Evolutionary conservation across 2,329 filamentous ascomycete species (phyloP).

Genomic region (Sclerotinia minor): DNA sequence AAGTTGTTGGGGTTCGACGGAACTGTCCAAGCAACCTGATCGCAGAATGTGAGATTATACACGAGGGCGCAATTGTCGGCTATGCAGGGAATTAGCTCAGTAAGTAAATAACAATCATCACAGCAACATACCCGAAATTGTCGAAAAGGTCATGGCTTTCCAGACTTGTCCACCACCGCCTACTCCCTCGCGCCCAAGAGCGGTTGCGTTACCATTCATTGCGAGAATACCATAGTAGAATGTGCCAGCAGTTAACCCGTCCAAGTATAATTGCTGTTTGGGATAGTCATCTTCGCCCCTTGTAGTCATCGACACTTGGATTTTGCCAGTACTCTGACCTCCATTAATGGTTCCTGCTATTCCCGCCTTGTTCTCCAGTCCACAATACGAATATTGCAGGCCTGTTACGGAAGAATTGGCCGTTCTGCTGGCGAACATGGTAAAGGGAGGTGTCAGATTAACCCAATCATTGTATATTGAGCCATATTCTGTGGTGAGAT

Average conservation of each 20-base stretch:
- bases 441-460: conserved; percentile 64
- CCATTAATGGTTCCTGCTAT: conserved; percentile 58
- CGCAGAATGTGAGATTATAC: conserved; percentile 85
- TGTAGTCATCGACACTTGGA: conserved; percentile 66
- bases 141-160: conserved; percentile 69
- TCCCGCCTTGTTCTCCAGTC: conserved; percentile 65
- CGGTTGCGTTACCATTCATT: conserved; percentile 56
- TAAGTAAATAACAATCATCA: conserved; percentile 4
- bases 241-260: conserved; percentile 69
- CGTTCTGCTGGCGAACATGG: conserved; percentile 71
- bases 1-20: conserved; percentile 71
- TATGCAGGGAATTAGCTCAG: conserved; percentile 37
- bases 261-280: conserved; percentile 86
- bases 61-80: conserved; percentile 83
- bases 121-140: conserved; percentile 65
- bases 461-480: conserved; percentile 56
- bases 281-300: conserved; percentile 66
- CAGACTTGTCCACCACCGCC: conserved; percentile 79
- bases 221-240: conserved; percentile 74
- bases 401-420: conserved; percentile 64
- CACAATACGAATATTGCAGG: conserved; percentile 79
- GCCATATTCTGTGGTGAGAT: conserved; percentile 59
- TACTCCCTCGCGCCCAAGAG: conserved; percentile 53
- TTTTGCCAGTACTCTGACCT: conserved; percentile 45
- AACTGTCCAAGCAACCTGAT: conserved; percentile 85